phyloP scores from a whole-genome alignment of 2,329 filamentous ascomycete genomes.

The Endocalyx cinctus region DNA sequence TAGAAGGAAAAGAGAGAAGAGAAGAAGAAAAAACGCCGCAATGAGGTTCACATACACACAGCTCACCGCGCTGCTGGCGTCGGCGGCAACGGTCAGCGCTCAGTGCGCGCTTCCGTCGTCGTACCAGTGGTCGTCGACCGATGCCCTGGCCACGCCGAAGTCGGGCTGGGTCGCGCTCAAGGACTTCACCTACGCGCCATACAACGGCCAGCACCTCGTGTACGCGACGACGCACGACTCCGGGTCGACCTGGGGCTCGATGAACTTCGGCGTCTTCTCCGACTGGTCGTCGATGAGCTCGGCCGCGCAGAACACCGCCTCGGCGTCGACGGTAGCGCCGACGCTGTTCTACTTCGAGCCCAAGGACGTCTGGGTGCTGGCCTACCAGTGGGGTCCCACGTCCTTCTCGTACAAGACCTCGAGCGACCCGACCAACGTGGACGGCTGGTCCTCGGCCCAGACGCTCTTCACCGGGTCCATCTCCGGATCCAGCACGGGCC shows the following conservation, averaged over 20 bases:
- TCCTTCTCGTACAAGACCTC: slow-evolving; percentile 58
- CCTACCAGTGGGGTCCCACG: slow-evolving; percentile 57
- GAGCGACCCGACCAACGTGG: slow-evolving; percentile 49
- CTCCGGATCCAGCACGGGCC: slow-evolving; percentile 42
- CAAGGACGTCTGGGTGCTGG: slow-evolving; percentile 57
- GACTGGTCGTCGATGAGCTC: slow-evolving; percentile 48
- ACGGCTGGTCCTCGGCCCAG: slow-evolving; percentile 50
- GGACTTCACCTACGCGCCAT: slow-evolving; percentile 19
- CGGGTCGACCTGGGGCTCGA: slow-evolving; percentile 46
- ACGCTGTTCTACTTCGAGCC: slow-evolving; percentile 59
- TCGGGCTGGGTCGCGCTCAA: slow-evolving; percentile 48
- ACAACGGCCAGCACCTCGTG: slow-evolving; percentile 39
- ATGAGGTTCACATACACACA: no score
- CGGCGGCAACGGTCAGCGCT: background rate
- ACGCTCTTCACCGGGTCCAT: slow-evolving; percentile 54
- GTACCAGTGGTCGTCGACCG: slow-evolving; percentile 51
- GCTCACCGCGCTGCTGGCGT: no score
- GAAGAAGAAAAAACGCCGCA: no score
- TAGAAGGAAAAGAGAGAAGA: no score
- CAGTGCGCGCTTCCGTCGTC: slow-evolving; percentile 47
- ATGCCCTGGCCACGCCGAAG: slow-evolving; percentile 44
- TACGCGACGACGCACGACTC: slow-evolving; percentile 47
- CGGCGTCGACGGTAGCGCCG: slow-evolving; percentile 46
- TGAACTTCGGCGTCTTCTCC: slow-evolving; percentile 50
- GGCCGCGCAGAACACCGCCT: slow-evolving; percentile 41